phyloP scores from a whole-genome alignment of 139 green algal species.

The Chlorella sp. region DNA sequence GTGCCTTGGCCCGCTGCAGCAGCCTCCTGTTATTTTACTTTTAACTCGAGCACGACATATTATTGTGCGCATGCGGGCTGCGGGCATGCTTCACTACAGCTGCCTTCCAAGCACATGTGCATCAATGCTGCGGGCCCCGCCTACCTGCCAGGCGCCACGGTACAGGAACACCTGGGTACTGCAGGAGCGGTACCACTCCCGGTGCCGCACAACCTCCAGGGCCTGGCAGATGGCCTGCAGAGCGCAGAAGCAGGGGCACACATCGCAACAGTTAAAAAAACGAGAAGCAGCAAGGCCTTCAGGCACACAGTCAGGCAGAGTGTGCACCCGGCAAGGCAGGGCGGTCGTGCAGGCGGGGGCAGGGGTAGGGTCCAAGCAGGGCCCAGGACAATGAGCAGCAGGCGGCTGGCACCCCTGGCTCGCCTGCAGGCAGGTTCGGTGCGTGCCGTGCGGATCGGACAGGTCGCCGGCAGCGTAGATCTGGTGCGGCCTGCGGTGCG shows the following conservation, averaged over 20 bases:
- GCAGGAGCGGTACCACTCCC: conserved; percentile 22
- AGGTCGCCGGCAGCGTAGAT: conserved; percentile 49
- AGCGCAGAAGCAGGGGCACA: neutral
- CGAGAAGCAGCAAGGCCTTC: no score
- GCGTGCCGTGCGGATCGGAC: conserved; percentile 47
- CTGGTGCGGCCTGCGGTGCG: conserved; percentile 30
- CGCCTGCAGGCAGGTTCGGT: conserved; percentile 42
- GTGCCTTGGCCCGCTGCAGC: no score
- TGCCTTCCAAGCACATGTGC: neutral
- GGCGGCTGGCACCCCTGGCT: neutral
- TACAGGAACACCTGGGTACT: conserved; percentile 39
- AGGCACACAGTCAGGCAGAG: no score
- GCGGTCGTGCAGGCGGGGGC: neutral
- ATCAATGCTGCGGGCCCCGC: neutral
- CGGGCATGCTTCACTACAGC: no score
- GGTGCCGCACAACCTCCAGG: conserved; percentile 11
- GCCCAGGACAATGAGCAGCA: no score
- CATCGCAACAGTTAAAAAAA: neutral
- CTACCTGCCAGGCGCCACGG: conserved; percentile 33
- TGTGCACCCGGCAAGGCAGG: no score
- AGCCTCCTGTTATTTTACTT: no score
- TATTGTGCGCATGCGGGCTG: no score
- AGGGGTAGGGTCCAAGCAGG: neutral
- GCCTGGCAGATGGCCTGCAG: conserved; percentile 37
- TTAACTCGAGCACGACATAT: no score